Base-by-base conservation (phyloP, 2,329 filamentous ascomycete genomes). In the Cladosporium sp. region DNA sequence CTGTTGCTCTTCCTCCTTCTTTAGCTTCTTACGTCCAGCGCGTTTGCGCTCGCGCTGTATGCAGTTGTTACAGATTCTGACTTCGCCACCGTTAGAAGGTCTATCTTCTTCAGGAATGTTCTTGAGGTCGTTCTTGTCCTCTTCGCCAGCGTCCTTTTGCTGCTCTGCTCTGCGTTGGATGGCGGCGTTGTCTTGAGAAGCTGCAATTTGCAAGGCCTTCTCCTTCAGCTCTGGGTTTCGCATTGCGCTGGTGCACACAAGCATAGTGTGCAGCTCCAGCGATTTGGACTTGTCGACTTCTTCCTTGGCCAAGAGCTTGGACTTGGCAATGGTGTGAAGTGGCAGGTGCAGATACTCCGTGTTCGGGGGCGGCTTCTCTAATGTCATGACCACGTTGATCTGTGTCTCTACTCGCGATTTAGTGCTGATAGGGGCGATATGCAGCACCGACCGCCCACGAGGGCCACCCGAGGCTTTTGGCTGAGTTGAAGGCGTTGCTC, bases 351-450 rank as follows among this genome's bases (percentile, higher is more conserved):
- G 77, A 70, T 88, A 90, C 62, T 87, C 89, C 58, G 92, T 84
- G 10, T 88, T 88, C 0, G 80, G 76, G 1, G 92, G 91, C 47
- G 96, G 77, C 19, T 89, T 85, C 58, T 85, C 87, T 37, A 97
- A 74, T 0, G 86, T 88, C 73, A 97, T 81, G 66, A 87, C 87
- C 64, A 97, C 90, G 8, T 89, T 90, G 65, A 97, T 97, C 70
- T 97, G 94, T 0, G 94, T 97, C 76, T 99, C 94, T 17, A 97
- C 94, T 20, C 94, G 86, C 15, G 92, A 96, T 74, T 97, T 97
- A 57, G 71, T 65, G 8, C 69, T 68, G 25, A 73, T 72, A 8
- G 71, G 70, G 24, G 69, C 70, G 50, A 73, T 72, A 56, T 73
- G 68, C 32, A 74, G 57, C 22, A 66, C 62, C 25, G 69, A 71